Conservation (phyloP, 108 stramenopile species). For the Seminavis robusta region DNA sequence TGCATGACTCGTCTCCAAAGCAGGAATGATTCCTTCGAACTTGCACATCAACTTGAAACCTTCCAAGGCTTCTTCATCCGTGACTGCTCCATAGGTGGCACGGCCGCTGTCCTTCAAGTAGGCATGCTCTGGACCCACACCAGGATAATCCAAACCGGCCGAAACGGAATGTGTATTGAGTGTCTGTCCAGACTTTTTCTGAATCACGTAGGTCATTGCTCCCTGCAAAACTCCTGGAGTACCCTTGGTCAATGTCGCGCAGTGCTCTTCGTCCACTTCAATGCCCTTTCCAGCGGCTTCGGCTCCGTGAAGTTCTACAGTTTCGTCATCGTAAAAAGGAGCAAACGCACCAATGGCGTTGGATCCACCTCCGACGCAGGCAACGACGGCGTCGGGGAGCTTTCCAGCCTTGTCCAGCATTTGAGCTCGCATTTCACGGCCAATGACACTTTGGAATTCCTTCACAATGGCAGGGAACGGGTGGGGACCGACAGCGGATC, state of each 20-base stretch:
- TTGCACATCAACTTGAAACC: slow-evolving; percentile 82
- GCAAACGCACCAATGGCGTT: slow-evolving; percentile 95
- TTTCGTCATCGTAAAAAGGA: slow-evolving; percentile 80
- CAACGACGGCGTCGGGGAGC: slow-evolving; percentile 91
- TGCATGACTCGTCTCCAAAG: slow-evolving; percentile 93
- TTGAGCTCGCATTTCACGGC: slow-evolving; percentile 76
- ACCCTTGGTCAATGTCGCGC: slow-evolving; percentile 87
- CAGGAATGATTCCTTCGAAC: slow-evolving; percentile 95
- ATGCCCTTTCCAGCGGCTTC: slow-evolving; percentile 92
- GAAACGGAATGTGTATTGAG: slow-evolving; percentile 88
- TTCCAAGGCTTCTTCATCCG: slow-evolving; percentile 92
- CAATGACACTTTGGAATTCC: slow-evolving; percentile 92
- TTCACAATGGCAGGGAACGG: slow-evolving; percentile 96
- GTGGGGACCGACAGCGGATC: slow-evolving; percentile 95
- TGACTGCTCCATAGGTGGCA: slow-evolving; percentile 82
- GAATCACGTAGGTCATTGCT: slow-evolving; percentile 87
- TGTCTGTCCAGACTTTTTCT: slow-evolving; percentile 84
- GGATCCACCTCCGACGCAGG: slow-evolving; percentile 95
- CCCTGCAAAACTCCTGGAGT: slow-evolving; percentile 95
- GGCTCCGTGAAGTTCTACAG: slow-evolving; percentile 83
- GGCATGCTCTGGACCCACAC: slow-evolving; percentile 95
- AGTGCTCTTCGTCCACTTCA: slow-evolving; percentile 75
- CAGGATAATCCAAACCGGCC: slow-evolving; percentile 96
- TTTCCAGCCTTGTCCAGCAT: slow-evolving; percentile 84
- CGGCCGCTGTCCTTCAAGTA: slow-evolving; percentile 88